A percentile compares a stretch with the other conserved stretches of the same genome.
These are phyloP conservation scores for Neurospora intermedia DNA, from an alignment of 495 filamentous ascomycete species.

Conservation along the genomic window DNA sequence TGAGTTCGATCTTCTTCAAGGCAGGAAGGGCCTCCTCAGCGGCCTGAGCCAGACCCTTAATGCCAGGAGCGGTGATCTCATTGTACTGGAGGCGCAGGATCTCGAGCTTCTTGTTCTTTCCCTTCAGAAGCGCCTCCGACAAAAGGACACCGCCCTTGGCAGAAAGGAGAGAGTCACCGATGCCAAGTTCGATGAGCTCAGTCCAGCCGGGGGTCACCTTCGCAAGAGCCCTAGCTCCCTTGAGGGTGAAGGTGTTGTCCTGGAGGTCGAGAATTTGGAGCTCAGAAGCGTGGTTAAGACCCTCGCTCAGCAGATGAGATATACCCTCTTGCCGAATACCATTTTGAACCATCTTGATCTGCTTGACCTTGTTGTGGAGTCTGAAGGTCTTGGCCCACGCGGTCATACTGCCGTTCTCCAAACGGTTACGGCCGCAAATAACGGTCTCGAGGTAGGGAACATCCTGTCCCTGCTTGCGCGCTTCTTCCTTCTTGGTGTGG, in stretches of 20 bases:
- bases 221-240: conserved; percentile 69
- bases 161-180: conserved; percentile 78
- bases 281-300: conserved; percentile 52
- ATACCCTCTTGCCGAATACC: conserved; percentile 94
- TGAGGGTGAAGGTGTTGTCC: conserved; percentile 89
- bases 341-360: conserved; percentile 96
- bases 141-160: conserved; percentile 68
- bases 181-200: conserved; percentile 68
- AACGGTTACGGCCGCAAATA: conserved; percentile 87
- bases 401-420: conserved; percentile 91
- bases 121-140: conserved; percentile 59
- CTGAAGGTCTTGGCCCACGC: conserved; percentile 84
- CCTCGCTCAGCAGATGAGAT: conserved; percentile 60
- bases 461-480: conserved; percentile 51
- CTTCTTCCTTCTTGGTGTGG: conserved; percentile 66
- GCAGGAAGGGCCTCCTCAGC: conserved; percentile 54
- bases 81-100: conserved; percentile 84
- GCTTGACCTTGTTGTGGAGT: conserved; percentile 66
- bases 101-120: conserved; percentile 66
- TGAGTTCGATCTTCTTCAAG: conserved; percentile 77
- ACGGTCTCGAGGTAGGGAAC: conserved; percentile 82
- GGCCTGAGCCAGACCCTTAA: conserved; percentile 58
- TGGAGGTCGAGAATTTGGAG: conserved; percentile 79
- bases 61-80: conserved; percentile 67
- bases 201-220: conserved; percentile 64